Evolutionary conservation across 805 yeast species (phyloP), one percentile per base, ranked within the genome.

Genomic region (Myxozyma mucilagina): DNA sequence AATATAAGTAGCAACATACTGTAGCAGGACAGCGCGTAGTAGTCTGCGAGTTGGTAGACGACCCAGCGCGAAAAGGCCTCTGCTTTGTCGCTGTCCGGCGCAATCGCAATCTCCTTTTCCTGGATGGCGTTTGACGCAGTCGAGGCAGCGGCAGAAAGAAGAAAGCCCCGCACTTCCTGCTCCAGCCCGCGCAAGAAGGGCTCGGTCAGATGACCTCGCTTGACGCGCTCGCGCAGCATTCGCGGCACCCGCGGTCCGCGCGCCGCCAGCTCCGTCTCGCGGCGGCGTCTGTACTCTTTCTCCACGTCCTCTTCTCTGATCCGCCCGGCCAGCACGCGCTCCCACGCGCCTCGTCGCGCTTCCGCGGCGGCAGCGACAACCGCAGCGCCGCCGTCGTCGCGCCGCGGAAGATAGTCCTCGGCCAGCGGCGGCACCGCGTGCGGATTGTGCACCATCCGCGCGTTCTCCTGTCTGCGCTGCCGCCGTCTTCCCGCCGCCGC

Each of bases 371-470:
- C 29, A 2, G 29, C 29, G 29, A 24, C 29, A 24, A 24, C 29
- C 2, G 29, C 29, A 24, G 29, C 29, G 29, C 29, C 29, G 4
- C 29, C 29, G 29, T 24, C 29, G 29, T 24, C 47, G 24, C 66
- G 67, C 6, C 44, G 35, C 13, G 66, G 67, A 38, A 57, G 47
- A 41, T 35, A 61, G 47, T 63, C 67, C 34, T 56, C 47, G 1
- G 65, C 60, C 20, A 24, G 13, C 1, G 67, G 67, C 29, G 63
- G 62, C 8, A 63, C 67, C 1, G 67, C 67, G 36, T 63, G 67
- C 2, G 65, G 67, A 47, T 63, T 63, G 32, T 61, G 41, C 51
- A 63, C 18, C 67, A 63, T 63, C 24, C 66, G 67, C 18, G 61
- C 66, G 24, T 63, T 63, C 49, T 63, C 67, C n/a, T 57, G 57